phyloP scores from a whole-genome alignment of 140 eudicot genomes.

The Bidens hawaiensis region DNA sequence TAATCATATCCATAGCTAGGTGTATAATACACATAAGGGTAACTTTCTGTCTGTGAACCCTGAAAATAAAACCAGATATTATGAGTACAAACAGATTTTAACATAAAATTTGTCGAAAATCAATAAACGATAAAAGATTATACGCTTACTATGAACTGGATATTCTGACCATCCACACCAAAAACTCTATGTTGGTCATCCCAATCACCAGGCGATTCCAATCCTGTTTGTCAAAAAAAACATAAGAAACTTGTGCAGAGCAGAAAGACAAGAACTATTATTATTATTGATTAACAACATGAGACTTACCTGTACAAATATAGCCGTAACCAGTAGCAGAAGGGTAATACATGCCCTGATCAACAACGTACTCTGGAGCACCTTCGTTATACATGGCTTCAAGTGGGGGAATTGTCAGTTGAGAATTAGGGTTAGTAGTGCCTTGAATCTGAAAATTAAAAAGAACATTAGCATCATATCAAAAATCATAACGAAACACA shows the following conservation, averaged over 20 bases:
- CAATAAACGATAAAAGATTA: background rate
- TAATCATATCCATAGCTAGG: slow-evolving; percentile 88
- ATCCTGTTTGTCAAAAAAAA: slow-evolving; percentile 40
- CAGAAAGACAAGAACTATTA: background rate
- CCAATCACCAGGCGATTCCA: slow-evolving; percentile 80
- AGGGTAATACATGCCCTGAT: slow-evolving; percentile 85
- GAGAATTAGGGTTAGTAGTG: slow-evolving; percentile 41
- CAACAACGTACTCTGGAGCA: slow-evolving; percentile 65
- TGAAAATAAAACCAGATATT: slow-evolving; percentile 24
- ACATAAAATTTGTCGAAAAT: background rate
- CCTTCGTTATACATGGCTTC: slow-evolving; percentile 79
- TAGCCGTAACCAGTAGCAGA: slow-evolving; percentile 69
- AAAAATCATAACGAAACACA: background rate
- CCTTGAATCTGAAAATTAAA: slow-evolving; percentile 53
- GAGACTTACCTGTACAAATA: slow-evolving; percentile 64
- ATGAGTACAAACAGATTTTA: background rate
- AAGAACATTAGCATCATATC: background rate
- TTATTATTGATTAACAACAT: background rate
- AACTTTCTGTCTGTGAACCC: slow-evolving; percentile 71
- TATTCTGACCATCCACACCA: slow-evolving; percentile 88
- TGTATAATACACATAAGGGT: slow-evolving; percentile 80
- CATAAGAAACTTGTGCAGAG: background rate
- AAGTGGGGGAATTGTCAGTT: slow-evolving; percentile 35
- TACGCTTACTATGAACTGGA: slow-evolving; percentile 65
- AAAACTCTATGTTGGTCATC: slow-evolving; percentile 86